Percentiles rank a stretch among this genome's conserved stretches.
Evolutionary conservation across 176 grass and related monocot genomes (phyloP).

Genomic region (Guadua angustifolia): DNA sequence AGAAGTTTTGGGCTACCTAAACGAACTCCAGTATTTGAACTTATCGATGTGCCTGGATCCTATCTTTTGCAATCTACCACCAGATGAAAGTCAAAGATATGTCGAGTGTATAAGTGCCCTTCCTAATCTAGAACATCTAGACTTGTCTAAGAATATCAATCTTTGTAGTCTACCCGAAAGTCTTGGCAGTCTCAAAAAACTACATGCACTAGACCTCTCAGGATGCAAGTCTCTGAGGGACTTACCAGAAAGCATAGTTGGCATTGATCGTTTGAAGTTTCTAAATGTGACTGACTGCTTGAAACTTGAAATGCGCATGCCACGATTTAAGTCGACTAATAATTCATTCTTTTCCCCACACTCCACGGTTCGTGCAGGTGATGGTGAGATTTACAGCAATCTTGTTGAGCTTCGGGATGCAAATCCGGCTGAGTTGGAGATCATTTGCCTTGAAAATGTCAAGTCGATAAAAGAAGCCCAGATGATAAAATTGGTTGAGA

Average conservation of each 20-base stretch:
- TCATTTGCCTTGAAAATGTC: too few relatives aligned
- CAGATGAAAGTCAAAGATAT: neutral
- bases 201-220: neutral
- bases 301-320: too few relatives aligned
- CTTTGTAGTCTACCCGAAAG: neutral
- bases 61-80: neutral
- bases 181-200: neutral
- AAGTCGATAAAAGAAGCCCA: too few relatives aligned
- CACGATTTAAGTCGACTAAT: too few relatives aligned
- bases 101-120: neutral
- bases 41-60: slow-evolving; percentile 20
- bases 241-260: neutral
- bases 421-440: too few relatives aligned
- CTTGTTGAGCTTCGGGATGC: too few relatives aligned
- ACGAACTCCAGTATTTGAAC: slow-evolving; percentile 3
- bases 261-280: neutral
- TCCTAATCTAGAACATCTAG: neutral
- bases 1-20: too few relatives aligned
- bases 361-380: too few relatives aligned
- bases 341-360: too few relatives aligned
- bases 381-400: too few relatives aligned
- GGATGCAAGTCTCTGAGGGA: neutral
- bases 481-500: too few relatives aligned
- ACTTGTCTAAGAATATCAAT: neutral
- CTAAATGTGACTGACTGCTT: neutral